These are phyloP conservation scores for Tranzscheliella williamsii DNA, from an alignment of 1,284 basidiomycete species.

Conservation along the genomic window DNA sequence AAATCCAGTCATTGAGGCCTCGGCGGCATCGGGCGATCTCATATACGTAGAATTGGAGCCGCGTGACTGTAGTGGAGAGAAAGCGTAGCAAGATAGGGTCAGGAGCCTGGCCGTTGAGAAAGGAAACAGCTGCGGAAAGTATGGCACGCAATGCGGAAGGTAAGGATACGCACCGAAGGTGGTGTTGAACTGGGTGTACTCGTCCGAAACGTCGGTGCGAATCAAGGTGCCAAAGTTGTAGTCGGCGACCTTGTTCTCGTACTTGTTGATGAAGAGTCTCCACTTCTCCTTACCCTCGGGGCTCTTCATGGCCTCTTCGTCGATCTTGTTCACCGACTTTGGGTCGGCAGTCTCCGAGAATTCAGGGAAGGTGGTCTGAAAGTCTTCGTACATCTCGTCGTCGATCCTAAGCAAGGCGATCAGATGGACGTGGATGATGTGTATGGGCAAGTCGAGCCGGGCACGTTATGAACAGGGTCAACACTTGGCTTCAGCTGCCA, in stretches of 20 bases:
- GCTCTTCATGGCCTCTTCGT: slow-evolving; percentile 96
- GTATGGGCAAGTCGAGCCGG: no score
- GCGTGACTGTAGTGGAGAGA: slow-evolving; percentile 54
- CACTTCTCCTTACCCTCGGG: slow-evolving; percentile 85
- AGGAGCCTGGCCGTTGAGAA: neutral
- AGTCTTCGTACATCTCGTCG: slow-evolving; percentile 85
- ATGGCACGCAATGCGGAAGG: no score
- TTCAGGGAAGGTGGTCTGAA: slow-evolving; percentile 81
- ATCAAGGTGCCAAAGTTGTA: slow-evolving; percentile 97
- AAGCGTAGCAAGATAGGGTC: no score
- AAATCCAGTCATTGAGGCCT: slow-evolving; percentile 84
- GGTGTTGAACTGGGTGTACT: slow-evolving; percentile 90
- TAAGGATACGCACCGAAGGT: slow-evolving; percentile 75
- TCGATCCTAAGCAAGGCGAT: slow-evolving; percentile 68
- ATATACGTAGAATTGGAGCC: slow-evolving; percentile 83
- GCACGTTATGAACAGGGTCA: no score
- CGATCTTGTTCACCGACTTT: slow-evolving; percentile 71
- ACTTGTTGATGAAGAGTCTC: slow-evolving; percentile 86
- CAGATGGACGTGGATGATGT: no score
- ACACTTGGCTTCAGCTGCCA: neutral
- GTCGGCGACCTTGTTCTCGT: slow-evolving; percentile 72
- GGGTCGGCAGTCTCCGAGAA: slow-evolving; percentile 70
- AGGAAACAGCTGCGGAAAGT: no score
- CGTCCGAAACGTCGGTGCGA: slow-evolving; percentile 75
- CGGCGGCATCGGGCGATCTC: slow-evolving; percentile 93